phyloP scores from a whole-genome alignment of 116 monocot species.

The Dioscorea cayenensis region DNA sequence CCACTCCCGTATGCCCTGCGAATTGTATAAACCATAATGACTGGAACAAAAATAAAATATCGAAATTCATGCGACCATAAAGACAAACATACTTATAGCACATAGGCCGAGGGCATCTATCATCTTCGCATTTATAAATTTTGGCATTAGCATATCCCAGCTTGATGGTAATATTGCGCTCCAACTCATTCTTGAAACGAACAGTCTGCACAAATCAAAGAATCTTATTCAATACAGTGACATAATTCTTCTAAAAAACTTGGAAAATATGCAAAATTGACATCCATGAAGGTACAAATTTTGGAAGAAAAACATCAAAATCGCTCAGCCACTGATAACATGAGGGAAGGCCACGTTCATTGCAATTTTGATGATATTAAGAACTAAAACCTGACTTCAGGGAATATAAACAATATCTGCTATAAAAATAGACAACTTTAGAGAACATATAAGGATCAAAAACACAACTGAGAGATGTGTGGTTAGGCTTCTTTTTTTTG shows the following conservation, averaged over 20 bases:
- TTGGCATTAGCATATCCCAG: conserved; percentile 99
- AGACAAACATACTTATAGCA: conserved; percentile 79
- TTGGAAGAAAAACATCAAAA: no score
- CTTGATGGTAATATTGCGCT: conserved; percentile 97
- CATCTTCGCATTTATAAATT: conserved; percentile 99
- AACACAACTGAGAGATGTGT: no score
- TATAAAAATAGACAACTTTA: no score
- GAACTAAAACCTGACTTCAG: no score
- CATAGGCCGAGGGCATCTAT: conserved; percentile 85
- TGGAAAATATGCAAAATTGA: neutral
- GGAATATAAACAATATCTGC: no score
- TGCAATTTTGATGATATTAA: no score
- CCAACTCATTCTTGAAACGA: conserved; percentile 94
- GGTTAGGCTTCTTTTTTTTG: neutral
- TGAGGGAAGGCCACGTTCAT: no score
- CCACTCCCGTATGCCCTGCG: conserved; percentile 97
- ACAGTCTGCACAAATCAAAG: conserved; percentile 62
- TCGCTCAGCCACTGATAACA: no score
- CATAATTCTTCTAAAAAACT: neutral
- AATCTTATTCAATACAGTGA: neutral
- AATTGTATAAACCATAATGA: neutral
- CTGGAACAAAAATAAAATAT: neutral
- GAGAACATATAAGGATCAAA: no score
- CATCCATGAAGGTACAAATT: no score
- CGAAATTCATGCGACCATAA: neutral